Conservation (phyloP, 140 eudicot species). For the Ambrosia hybrid region DNA sequence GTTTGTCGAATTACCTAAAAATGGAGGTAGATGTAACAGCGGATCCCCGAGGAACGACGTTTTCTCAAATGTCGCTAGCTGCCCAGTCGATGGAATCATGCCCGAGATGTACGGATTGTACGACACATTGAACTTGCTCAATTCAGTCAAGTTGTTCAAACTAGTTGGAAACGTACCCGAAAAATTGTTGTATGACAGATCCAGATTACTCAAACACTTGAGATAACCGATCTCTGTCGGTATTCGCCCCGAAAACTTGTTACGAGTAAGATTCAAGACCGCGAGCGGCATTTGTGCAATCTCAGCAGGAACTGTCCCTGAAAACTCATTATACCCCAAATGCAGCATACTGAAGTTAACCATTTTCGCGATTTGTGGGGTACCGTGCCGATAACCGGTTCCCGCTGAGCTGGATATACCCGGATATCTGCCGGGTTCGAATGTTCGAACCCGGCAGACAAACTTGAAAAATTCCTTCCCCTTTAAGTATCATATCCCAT, state of each 20-base stretch:
- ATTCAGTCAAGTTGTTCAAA: conserved; percentile 43
- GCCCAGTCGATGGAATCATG: conserved; percentile 46
- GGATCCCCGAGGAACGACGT: conserved; percentile 43
- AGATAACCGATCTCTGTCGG: conserved; percentile 56
- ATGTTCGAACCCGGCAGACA: conserved; percentile 55
- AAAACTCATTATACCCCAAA: conserved; percentile 54
- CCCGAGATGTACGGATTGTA: conserved; percentile 60
- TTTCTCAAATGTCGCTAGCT: conserved; percentile 45
- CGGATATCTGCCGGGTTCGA: conserved; percentile 48
- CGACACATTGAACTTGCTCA: conserved; percentile 67
- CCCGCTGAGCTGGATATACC: conserved; percentile 60
- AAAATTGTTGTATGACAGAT: conserved; percentile 17
- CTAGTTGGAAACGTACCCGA: conserved; percentile 60
- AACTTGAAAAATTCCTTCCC: conserved; percentile 66
- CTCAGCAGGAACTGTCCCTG: conserved; percentile 61
- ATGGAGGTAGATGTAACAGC: conserved; percentile 34
- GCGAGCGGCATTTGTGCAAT: conserved; percentile 53
- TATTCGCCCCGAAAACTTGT: conserved; percentile 63
- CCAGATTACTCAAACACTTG: conserved; percentile 63
- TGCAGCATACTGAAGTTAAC: conserved; percentile 70
- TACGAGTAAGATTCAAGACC: conserved; percentile 64
- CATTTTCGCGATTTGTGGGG: conserved; percentile 55
- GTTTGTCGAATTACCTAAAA: conserved; percentile 35
- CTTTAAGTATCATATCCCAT: conserved; percentile 76
- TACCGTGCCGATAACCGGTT: conserved; percentile 57